phyloP scores from a whole-genome alignment of 305 asterid species.

The Solanum hybrid region DNA sequence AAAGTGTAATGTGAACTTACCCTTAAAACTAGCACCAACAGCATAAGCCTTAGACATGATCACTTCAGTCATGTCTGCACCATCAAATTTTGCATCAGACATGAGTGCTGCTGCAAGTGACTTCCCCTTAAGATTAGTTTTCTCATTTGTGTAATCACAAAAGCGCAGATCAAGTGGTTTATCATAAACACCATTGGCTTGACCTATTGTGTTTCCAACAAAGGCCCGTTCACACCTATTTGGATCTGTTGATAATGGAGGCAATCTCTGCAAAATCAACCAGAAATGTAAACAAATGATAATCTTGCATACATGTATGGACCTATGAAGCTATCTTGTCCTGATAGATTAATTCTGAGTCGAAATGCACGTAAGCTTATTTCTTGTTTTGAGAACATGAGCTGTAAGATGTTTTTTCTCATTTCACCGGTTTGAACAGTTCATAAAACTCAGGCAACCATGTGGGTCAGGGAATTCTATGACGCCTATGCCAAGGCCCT shows the following conservation, averaged over 20 bases:
- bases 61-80: slow-evolving; percentile 92
- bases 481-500: no score
- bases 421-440: no score
- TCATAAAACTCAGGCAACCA: no score
- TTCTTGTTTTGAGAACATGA: not conserved
- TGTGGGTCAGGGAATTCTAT: no score
- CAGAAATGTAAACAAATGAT: not conserved
- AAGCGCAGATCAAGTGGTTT: slow-evolving; percentile 93
- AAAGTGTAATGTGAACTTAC: slow-evolving; percentile 19
- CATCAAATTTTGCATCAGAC: slow-evolving; percentile 95
- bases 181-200: slow-evolving; percentile 96
- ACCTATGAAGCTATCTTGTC: not conserved
- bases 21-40: slow-evolving; percentile 88
- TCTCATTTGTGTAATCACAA: slow-evolving; percentile 84
- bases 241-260: slow-evolving; percentile 84
- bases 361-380: not conserved
- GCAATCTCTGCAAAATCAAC: slow-evolving; percentile 62
- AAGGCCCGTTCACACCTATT: slow-evolving; percentile 86
- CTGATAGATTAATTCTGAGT: not conserved
- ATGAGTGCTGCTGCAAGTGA: slow-evolving; percentile 86
- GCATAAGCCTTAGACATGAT: slow-evolving; percentile 98
- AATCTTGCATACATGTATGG: not conserved
- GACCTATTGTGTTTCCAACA: slow-evolving; percentile 87
- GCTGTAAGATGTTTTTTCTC: not conserved
- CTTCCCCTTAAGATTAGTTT: slow-evolving; percentile 86